phyloP scores from a whole-genome alignment of 2,329 filamentous ascomycete genomes.

The Fusarium mexicanum region DNA sequence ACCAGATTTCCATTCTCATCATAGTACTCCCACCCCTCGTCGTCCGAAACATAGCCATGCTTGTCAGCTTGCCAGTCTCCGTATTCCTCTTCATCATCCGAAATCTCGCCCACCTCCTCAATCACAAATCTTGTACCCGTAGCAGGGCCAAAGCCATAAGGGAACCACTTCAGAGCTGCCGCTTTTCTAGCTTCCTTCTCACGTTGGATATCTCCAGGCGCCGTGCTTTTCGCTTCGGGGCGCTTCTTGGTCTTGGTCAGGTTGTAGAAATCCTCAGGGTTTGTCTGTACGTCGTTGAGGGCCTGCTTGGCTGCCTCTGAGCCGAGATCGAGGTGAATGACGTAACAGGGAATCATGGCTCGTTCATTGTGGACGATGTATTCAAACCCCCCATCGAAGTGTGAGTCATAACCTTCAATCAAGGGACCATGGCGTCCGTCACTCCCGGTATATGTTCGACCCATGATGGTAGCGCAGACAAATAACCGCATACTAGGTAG shows the following conservation, averaged over 20 bases:
- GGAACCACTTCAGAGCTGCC: conserved; percentile 57
- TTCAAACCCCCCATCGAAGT: conserved; percentile 51
- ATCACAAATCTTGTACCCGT: conserved; percentile 55
- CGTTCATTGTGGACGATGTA: conserved; percentile 56
- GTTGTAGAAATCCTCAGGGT: conserved; percentile 12
- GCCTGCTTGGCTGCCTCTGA: conserved; percentile 44
- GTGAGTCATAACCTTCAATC: conserved; percentile 47
- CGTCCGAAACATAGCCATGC: conserved; percentile 25
- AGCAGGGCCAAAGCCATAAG: conserved; percentile 57
- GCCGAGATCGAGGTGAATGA: conserved; percentile 56
- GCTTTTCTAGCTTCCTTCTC: conserved; percentile 52
- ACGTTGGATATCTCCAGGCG: conserved; percentile 50
- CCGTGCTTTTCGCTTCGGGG: conserved; percentile 1
- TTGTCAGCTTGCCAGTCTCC: conserved; percentile 51
- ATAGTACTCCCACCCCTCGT: background rate
- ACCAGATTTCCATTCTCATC: conserved; percentile 12
- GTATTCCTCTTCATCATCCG: conserved; percentile 55
- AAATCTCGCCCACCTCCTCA: conserved; percentile 55
- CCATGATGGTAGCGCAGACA: conserved; percentile 59
- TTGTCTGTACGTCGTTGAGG: conserved; percentile 14
- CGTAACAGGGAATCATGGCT: conserved; percentile 57
- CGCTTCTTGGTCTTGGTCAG: background rate
- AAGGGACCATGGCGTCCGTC: conserved; percentile 30
- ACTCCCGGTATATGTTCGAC: conserved; percentile 40
- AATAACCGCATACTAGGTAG: conserved; percentile 54